Conservation (phyloP, 805 yeast genomes). For the Yarrowia keelungensis region DNA sequence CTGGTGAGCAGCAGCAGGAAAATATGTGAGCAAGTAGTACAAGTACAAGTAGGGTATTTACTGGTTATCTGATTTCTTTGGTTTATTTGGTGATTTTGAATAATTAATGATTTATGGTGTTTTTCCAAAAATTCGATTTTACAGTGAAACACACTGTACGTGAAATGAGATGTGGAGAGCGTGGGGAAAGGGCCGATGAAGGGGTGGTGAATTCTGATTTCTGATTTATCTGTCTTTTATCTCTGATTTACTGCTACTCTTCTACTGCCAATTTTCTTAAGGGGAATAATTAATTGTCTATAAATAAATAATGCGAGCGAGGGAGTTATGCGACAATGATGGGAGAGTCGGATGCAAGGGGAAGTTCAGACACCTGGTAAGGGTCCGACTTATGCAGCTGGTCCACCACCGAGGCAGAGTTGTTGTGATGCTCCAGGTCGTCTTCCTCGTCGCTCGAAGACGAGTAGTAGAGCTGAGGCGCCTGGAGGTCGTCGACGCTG, state of each 20-base stretch:
- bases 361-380: neutral
- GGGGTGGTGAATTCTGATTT: neutral
- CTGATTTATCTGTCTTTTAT: neutral
- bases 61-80: no score
- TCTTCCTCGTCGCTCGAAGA: conserved; percentile 44
- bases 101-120: no score
- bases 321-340: conserved; percentile 18
- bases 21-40: no score
- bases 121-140: no score
- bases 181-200: neutral
- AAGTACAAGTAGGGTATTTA: no score
- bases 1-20: no score
- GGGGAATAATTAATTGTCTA: conserved; percentile 2
- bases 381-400: neutral
- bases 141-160: no score
- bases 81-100: no score
- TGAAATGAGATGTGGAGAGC: neutral
- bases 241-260: no score
- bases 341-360: conserved; percentile 10
- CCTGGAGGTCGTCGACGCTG: conserved; percentile 30
- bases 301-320: conserved; percentile 34
- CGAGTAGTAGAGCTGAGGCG: conserved; percentile 43
- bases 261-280: no score
- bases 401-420: neutral
- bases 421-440: conserved; percentile 30